Evolutionary conservation across 208 protist species (phyloP).

Genomic region (Crithidia bombi): DNA sequence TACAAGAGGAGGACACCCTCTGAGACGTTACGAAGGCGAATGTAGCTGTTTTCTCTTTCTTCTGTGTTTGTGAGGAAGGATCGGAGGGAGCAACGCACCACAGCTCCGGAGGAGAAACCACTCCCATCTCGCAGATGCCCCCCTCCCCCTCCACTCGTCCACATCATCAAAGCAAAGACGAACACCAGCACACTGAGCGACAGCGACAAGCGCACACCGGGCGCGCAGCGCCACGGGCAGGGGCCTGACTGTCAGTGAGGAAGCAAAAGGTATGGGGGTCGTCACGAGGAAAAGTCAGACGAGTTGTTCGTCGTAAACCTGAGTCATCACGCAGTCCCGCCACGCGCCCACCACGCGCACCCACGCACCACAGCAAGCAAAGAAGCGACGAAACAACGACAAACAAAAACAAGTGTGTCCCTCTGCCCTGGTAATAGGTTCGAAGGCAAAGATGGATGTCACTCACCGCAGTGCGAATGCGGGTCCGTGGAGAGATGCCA

Average conservation of each 20-base stretch:
- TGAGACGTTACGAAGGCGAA: too few species aligned
- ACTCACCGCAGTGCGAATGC: conserved; percentile 16
- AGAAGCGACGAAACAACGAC: not conserved
- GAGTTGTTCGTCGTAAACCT: conserved; percentile 40
- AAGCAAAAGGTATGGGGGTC: conserved; percentile 35
- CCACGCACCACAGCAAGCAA: not conserved
- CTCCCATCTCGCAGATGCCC: too few species aligned
- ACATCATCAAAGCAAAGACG: not conserved
- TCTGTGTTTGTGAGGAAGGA: too few species aligned
- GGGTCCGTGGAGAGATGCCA: conserved; percentile 39
- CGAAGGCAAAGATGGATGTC: conserved; percentile 26
- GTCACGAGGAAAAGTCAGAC: conserved; percentile 26
- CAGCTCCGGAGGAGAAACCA: too few species aligned
- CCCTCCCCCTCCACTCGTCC: too few species aligned
- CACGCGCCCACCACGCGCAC: not conserved
- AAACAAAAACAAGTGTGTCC: not conserved
- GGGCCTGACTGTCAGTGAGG: conserved; percentile 34
- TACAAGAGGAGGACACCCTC: too few species aligned
- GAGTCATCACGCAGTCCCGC: conserved; percentile 34
- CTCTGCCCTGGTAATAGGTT: conserved; percentile 40
- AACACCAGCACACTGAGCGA: too few species aligned
- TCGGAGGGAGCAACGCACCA: too few species aligned
- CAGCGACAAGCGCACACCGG: not conserved
- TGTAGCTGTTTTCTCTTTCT: too few species aligned
- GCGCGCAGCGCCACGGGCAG: not conserved